phyloP scores from a whole-genome alignment of 768 basidiomycete genomes.

The Naganishia friedmannii region DNA sequence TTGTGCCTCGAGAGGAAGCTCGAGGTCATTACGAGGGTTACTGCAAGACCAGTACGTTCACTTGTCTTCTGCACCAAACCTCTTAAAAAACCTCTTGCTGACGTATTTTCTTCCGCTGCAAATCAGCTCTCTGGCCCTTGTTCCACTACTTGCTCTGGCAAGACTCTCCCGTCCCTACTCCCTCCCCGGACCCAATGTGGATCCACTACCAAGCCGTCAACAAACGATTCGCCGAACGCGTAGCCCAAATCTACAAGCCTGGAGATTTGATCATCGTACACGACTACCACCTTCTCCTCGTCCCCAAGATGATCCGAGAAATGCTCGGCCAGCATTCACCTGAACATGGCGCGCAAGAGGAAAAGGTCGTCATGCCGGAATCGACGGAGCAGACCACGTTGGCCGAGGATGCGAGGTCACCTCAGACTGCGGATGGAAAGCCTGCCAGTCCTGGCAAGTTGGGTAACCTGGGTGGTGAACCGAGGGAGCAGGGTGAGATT shows the following conservation, averaged over 20 bases:
- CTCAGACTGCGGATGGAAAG: conserved; percentile 11
- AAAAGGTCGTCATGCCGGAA: neutral
- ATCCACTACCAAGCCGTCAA: conserved; percentile 78
- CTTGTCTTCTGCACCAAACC: neutral
- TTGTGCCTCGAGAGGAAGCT: conserved; percentile 61
- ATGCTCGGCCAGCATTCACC: conserved; percentile 54
- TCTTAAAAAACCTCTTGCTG: neutral
- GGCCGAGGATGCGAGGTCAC: conserved; percentile 32
- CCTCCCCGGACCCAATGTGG: conserved; percentile 72
- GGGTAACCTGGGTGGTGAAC: conserved; percentile 39
- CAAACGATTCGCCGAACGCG: conserved; percentile 74
- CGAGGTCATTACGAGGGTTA: conserved; percentile 96
- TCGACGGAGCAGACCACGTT: conserved; percentile 23
- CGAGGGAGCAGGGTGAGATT: conserved; percentile 54
- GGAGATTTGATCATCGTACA: conserved; percentile 81
- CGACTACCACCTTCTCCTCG: conserved; percentile 92
- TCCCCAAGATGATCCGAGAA: conserved; percentile 77
- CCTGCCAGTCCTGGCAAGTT: conserved; percentile 27
- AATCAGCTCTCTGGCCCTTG: conserved; percentile 84
- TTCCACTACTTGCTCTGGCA: conserved; percentile 99
- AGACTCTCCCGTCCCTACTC: conserved; percentile 79
- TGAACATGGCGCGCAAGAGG: conserved; percentile 23
- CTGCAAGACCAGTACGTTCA: conserved; percentile 84
- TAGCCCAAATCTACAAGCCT: conserved; percentile 72
- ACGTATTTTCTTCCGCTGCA: neutral